Percentiles rank a stretch among this genome's conserved stretches.
Conservation (phyloP, 2,329 filamentous ascomycete species). For the Neocatenulostroma microsporum region DNA sequence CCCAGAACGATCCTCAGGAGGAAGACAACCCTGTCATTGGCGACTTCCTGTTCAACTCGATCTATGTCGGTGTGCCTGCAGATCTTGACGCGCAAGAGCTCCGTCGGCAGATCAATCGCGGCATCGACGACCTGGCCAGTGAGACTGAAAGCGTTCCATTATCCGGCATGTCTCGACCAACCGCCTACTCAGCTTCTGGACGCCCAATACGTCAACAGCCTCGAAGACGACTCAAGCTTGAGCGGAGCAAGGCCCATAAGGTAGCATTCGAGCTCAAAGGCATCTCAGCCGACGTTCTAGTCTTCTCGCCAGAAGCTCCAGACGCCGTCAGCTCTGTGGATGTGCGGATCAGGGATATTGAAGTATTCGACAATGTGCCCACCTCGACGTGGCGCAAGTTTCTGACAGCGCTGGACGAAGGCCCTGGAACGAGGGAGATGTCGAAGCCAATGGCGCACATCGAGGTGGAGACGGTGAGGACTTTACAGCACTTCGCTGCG, state of each 20-base stretch:
- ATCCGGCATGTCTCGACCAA: conserved; percentile 53
- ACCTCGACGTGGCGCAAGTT: conserved; percentile 99
- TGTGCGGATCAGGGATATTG: conserved; percentile 70
- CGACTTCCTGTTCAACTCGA: conserved; percentile 96
- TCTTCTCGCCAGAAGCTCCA: conserved; percentile 65
- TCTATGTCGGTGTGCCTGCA: conserved; percentile 87
- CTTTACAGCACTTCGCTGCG: conserved; percentile 72
- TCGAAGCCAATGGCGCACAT: conserved; percentile 84
- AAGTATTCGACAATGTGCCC: conserved; percentile 88
- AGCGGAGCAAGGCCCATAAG: conserved; percentile 84
- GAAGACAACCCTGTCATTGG: conserved; percentile 83
- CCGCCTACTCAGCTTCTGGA: conserved; percentile 28
- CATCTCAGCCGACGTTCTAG: conserved; percentile 71
- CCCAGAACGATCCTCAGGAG: conserved; percentile 52
- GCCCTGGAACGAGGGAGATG: conserved; percentile 69
- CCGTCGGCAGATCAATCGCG: conserved; percentile 73
- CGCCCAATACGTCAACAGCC: conserved; percentile 19
- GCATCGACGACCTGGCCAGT: conserved; percentile 75
- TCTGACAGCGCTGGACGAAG: conserved; percentile 83
- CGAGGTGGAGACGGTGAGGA: conserved; percentile 80
- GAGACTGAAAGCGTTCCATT: conserved; percentile 87
- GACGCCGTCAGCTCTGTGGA: conserved; percentile 86
- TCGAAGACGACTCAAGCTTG: conserved; percentile 55
- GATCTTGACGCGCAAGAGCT: conserved; percentile 74
- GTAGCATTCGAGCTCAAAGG: conserved; percentile 89